These are phyloP conservation scores for Talaromyces marneffei DNA, from an alignment of 2,329 filamentous ascomycete genomes.

Conservation along the genomic window DNA sequence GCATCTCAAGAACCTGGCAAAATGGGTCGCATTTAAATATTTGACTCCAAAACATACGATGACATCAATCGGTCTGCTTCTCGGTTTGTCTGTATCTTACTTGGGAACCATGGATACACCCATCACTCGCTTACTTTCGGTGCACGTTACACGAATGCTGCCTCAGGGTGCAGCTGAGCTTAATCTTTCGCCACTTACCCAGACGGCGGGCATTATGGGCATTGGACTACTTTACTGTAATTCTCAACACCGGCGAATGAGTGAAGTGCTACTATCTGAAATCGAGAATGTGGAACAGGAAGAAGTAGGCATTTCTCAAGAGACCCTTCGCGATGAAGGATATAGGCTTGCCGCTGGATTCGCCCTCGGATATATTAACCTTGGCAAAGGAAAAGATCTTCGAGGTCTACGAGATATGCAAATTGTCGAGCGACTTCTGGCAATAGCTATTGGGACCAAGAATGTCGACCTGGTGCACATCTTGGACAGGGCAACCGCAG, in stretches of 20 bases:
- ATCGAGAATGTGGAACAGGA: slow-evolving; percentile 83
- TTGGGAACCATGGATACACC: slow-evolving; percentile 96
- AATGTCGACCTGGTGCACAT: slow-evolving; percentile 89
- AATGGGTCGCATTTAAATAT: slow-evolving; percentile 99
- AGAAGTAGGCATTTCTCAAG: slow-evolving; percentile 61
- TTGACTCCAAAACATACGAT: slow-evolving; percentile 98
- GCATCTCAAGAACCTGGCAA: slow-evolving; percentile 86
- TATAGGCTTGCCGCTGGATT: slow-evolving; percentile 93
- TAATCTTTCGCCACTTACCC: slow-evolving; percentile 85
- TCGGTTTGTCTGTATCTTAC: slow-evolving; percentile 89
- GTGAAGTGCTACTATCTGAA: slow-evolving; percentile 96
- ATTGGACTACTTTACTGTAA: slow-evolving; percentile 91
- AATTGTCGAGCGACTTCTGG: slow-evolving; percentile 79
- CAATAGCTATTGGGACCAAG: slow-evolving; percentile 80
- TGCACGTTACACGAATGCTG: slow-evolving; percentile 92
- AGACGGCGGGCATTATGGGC: slow-evolving; percentile 95
- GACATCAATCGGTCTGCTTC: slow-evolving; percentile 92
- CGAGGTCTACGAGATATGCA: slow-evolving; percentile 90
- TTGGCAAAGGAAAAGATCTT: slow-evolving; percentile 83
- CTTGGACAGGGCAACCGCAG: slow-evolving; percentile 84
- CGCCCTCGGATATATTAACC: slow-evolving; percentile 86
- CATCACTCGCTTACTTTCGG: slow-evolving; percentile 85
- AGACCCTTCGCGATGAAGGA: slow-evolving; percentile 84
- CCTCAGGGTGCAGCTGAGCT: slow-evolving; percentile 88
- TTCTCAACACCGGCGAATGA: slow-evolving; percentile 96